Evolutionary conservation across 768 basidiomycete species (phyloP).

Genomic region (Amylocystis lapponica): DNA sequence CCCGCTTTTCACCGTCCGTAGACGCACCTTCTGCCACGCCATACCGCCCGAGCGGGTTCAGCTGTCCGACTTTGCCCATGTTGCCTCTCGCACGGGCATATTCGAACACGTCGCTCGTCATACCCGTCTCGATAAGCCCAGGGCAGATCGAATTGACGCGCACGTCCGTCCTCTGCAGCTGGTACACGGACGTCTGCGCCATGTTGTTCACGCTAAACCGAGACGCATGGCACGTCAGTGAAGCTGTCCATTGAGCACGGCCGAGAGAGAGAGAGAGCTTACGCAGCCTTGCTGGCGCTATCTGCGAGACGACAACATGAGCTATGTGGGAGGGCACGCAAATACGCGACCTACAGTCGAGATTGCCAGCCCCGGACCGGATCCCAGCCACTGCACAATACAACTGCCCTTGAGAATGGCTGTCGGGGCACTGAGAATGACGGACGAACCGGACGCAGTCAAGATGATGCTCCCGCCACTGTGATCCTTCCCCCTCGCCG

Average conservation of each 20-base stretch:
- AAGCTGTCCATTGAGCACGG: not conserved
- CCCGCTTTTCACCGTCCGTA: conserved; percentile 3
- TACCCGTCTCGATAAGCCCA: conserved; percentile 89
- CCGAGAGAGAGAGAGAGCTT: conserved; percentile 24
- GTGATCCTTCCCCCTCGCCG: conserved; percentile 60
- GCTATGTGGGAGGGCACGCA: not conserved
- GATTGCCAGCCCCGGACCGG: conserved; percentile 72
- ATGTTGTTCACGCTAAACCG: conserved; percentile 73
- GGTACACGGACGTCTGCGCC: conserved; percentile 76
- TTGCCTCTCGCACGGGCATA: conserved; percentile 71
- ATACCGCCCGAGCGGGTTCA: conserved; percentile 80
- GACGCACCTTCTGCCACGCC: conserved; percentile 71
- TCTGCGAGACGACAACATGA: conserved; percentile 37
- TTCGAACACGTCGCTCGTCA: conserved; percentile 78
- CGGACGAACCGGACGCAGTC: conserved; percentile 68
- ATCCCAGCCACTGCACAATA: conserved; percentile 68
- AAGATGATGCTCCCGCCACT: conserved; percentile 81
- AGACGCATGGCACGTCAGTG: not conserved
- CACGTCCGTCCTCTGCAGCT: conserved; percentile 75
- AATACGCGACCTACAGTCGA: conserved; percentile 58
- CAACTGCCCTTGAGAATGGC: not conserved
- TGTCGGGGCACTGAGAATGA: not conserved
- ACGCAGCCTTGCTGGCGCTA: conserved; percentile 93
- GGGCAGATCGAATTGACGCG: conserved; percentile 90
- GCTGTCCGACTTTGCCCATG: conserved; percentile 69